Evolutionary conservation across 495 filamentous ascomycete genomes (phyloP), one percentile per base, ranked within the genome.

Genomic region (Aspergillus asperescens): DNA sequence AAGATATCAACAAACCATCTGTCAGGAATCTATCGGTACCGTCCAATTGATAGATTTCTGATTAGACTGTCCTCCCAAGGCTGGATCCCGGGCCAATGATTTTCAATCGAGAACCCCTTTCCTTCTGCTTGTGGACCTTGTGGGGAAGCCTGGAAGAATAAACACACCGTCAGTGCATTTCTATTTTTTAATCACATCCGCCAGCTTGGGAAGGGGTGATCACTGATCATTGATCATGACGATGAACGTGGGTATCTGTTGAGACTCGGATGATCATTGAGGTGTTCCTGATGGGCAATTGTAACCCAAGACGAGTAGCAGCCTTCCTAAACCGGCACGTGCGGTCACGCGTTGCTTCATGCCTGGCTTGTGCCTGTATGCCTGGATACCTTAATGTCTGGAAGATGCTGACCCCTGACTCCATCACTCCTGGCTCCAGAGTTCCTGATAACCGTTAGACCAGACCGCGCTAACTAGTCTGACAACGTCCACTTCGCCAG

Each of bases 321-420:
- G 25, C 15, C 32, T 35, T 35, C 32, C 32, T 5, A 4, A 35
- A 15, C 32, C 13, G 32, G 3, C 12, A 3, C 5, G 32, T 15
- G n/a, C 16, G 32, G 32, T n/a, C 18, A 49, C 19, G 46, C 24
- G 46, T 13, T 15, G 16, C 12, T 35, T 35, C 5, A 4, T 35
- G 32, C 32, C 32, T 35, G 2, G 16, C 3, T 5, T 31, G 3
- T 31, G 29, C 23, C 22, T 40, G 24, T 3, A 6, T 49, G 34
- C 48, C 38, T 42, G 15, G n/a, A 25, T 51, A 38, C 48, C 48
- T 51, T 15, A 51, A 20, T 41, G 48, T 35, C 48, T 49, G 12
- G 24, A 35, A 16, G 13, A 35, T 28, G 46, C 31, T 34, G 32
- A 50, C 47, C 35, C 48, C 48, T 41, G 48, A 28, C 48, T n/a